phyloP scores from a whole-genome alignment of 108 stramenopile species.

The Parmales sp. region DNA sequence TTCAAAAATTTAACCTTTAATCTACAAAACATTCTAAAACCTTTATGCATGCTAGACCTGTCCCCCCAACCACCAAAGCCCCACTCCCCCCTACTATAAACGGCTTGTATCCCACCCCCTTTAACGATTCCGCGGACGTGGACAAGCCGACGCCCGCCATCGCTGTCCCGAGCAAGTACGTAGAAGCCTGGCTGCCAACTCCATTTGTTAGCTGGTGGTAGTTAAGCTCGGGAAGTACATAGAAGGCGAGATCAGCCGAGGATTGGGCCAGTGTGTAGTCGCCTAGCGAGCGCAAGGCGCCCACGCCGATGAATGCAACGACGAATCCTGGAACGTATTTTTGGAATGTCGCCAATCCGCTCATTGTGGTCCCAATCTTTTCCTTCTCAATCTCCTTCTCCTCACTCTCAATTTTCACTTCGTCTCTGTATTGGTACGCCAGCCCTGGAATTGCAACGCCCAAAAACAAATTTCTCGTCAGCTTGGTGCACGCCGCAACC shows the following conservation, averaged over 20 bases:
- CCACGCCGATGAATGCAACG: constrained; percentile 44
- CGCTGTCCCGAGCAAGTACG: constrained; percentile 45
- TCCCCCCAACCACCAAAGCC: constrained; percentile 44
- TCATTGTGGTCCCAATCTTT: constrained; percentile 20
- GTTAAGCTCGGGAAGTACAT: neutral
- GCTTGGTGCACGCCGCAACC: constrained; percentile 47
- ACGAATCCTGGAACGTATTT: constrained; percentile 48
- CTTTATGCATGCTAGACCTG: constrained; percentile 33
- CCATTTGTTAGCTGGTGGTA: too few species aligned
- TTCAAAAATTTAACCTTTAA: neutral
- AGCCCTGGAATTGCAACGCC: constrained; percentile 41
- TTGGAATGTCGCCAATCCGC: constrained; percentile 35
- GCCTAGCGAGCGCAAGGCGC: constrained; percentile 34
- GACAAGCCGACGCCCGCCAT: constrained; percentile 54
- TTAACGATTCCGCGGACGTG: constrained; percentile 25
- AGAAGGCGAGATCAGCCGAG: constrained; percentile 8
- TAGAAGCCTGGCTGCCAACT: too few species aligned
- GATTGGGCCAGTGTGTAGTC: constrained; percentile 25
- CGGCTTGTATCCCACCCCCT: constrained; percentile 45
- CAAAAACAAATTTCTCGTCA: constrained; percentile 41
- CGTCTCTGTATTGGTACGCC: constrained; percentile 15
- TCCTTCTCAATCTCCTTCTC: constrained; percentile 14
- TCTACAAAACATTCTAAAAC: neutral
- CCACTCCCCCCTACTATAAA: constrained; percentile 49
- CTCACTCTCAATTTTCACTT: neutral